Evolutionary conservation across 805 yeast genomes (phyloP), one percentile per base, ranked within the genome.

Genomic region (Ogataea haglerorum): DNA sequence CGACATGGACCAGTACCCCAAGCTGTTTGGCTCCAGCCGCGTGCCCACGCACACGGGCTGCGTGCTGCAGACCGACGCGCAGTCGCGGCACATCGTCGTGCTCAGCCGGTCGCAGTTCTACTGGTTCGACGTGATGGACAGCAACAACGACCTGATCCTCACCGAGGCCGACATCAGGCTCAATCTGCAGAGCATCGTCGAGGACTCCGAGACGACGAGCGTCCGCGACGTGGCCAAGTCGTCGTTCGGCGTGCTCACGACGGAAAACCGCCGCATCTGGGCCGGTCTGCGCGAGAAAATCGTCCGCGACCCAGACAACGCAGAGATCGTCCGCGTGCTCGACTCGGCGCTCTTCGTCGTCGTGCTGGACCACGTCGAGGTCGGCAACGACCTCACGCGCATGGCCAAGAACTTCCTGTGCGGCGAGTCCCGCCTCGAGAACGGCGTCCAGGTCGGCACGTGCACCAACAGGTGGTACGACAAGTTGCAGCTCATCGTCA

Each of bases 381-480:
- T 86, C 35, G 62, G 61, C n/a, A 74, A 76, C 41, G 75, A 78
- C 46, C 68, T 78, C 48, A 70, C 76, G 14, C 85, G 83, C 43
- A 65, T 89, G 54, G 78, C 93, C 12, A 82, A 83, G 57, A 88
- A 89, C 58, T 83, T 87, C 82, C 73, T 89, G 30, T 89, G 96
- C 61, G 97, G 97, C 5, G 76, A 84, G 44, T 80, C 88, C 10
- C 75, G 73, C 26, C 68, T 89, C 28, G 86, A 85, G 47, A 77
- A 85, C 51, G 96, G 96, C 52, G 80, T 88, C 36, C 97, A 89
- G 65, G 82, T 84, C 24, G 97, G 97, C 44, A 87, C 96, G 4
- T 88, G 96, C 65, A 84, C 95, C 24, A 89, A 89, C 63, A 70
- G 97, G 60, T 89, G 96, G 65, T 89, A 88, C 60, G 97, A 89